Evolutionary conservation across 768 basidiomycete genomes (phyloP), one percentile per base, ranked within the genome.

Genomic region (Amanita polypyramis): DNA sequence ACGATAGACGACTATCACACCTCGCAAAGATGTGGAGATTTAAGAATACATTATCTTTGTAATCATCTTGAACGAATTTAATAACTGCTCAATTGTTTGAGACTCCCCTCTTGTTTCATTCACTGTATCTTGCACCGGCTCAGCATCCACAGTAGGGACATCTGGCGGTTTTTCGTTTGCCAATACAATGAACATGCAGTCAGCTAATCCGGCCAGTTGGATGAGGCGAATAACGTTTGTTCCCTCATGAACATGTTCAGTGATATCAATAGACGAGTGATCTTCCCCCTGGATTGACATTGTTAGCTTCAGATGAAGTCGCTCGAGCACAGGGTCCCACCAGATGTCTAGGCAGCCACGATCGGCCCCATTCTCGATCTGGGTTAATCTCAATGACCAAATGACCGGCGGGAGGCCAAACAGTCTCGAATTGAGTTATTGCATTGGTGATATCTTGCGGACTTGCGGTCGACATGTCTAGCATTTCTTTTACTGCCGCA

Each of bases 161-260:
- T 47, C 27, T 41, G 47, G 40, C 15, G 47, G 40, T 21, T 48
- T 48, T 27, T 23, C 25, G 21, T 41, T 48, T 29, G 72, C 72
- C 47, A 62, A 63, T 49, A 78, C 65, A 17, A 72, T 58, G 52
- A 79, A 78, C 2, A 68, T 60, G 49, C 60, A 68, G 23, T 69
- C 59, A 14, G 66, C 60, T 54, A 76, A 60, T 42, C 57, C 57
- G 5, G 65, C 64, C 12, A 80, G 59, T 29, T 78, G 77, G 36
- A 79, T 71, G 47, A 79, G 66, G 32, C 70, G 67, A 45, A 80
- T 58, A 4, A 64, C 57, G 57, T 80, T 80, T 33, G 51, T 58
- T 7, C 77, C 78, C 35, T 66, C 62, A 27, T 53, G 60, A 1
- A 79, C 54, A 50, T 57, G 60, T 3, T 62, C 39, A 34, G 74